These are phyloP conservation scores for Podospora pseudocomata DNA, from an alignment of 495 filamentous ascomycete species.

Conservation along the genomic window DNA sequence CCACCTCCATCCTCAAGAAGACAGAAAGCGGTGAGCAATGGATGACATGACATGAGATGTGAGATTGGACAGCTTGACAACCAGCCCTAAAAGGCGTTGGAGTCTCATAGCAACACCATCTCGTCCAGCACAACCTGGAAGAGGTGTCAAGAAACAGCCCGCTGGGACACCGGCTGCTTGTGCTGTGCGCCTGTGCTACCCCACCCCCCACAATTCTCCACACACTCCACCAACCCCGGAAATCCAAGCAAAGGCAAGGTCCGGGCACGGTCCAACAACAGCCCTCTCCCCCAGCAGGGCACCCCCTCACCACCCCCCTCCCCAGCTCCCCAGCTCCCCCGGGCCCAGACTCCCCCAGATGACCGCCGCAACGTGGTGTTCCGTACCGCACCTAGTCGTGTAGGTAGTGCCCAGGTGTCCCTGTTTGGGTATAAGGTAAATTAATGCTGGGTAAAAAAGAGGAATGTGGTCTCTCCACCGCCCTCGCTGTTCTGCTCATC, in stretches of 20 bases:
- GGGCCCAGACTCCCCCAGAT: not conserved
- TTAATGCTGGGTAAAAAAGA: not conserved
- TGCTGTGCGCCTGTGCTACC: not conserved
- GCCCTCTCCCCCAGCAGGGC: too few species aligned
- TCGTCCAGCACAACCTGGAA: not conserved
- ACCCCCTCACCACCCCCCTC: not conserved
- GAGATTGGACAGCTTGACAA: not conserved
- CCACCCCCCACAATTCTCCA: not conserved
- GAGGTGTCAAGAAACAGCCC: not conserved
- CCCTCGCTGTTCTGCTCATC: slow-evolving; percentile 39
- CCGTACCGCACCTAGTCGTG: too few species aligned
- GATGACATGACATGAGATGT: not conserved
- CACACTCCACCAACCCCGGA: not conserved
- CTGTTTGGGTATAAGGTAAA: not conserved
- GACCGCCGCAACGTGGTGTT: not conserved
- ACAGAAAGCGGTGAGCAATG: not conserved
- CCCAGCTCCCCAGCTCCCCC: not conserved
- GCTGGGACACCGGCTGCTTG: not conserved
- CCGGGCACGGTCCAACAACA: too few species aligned
- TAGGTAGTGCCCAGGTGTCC: too few species aligned
- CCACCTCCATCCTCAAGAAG: not conserved
- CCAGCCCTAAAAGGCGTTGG: not conserved
- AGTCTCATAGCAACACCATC: not conserved
- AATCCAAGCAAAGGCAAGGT: not conserved
- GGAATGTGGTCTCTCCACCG: not conserved